phyloP scores from a whole-genome alignment of 768 basidiomycete genomes.

The Boletellus ananas region DNA sequence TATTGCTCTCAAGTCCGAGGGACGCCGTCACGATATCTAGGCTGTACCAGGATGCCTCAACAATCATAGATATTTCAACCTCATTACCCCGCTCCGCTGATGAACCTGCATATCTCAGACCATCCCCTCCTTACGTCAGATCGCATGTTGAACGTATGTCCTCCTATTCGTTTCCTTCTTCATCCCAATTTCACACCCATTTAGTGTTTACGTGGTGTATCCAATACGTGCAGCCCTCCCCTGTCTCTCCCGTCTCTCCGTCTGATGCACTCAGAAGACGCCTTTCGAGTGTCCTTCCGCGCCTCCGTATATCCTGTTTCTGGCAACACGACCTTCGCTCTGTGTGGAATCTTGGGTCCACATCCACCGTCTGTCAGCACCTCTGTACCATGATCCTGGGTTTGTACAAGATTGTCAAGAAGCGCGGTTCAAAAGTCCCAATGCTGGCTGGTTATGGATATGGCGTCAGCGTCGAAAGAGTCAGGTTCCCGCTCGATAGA shows the following conservation, averaged over 20 bases:
- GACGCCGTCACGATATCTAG: slow-evolving; percentile 94
- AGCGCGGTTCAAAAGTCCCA: slow-evolving; percentile 72
- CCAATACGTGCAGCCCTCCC: slow-evolving; percentile 52
- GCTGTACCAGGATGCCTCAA: slow-evolving; percentile 73
- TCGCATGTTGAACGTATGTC: slow-evolving; percentile 73
- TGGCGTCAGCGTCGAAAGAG: slow-evolving; percentile 74
- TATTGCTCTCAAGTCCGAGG: slow-evolving; percentile 52
- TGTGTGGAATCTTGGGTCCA: slow-evolving; percentile 74
- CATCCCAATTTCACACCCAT: slow-evolving; percentile 4
- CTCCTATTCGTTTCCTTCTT: slow-evolving; percentile 4
- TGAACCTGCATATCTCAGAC: slow-evolving; percentile 87
- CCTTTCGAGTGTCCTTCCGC: slow-evolving; percentile 29
- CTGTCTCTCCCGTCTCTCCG: slow-evolving; percentile 31
- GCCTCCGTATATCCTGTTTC: slow-evolving; percentile 82
- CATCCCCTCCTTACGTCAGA: slow-evolving; percentile 88
- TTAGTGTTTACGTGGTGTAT: slow-evolving; percentile 93
- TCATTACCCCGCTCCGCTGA: slow-evolving; percentile 90
- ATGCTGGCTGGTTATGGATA: slow-evolving; percentile 74
- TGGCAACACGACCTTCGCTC: slow-evolving; percentile 94
- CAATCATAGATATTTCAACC: slow-evolving; percentile 86
- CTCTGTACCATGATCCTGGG: slow-evolving; percentile 83
- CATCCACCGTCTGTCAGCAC: slow-evolving; percentile 67
- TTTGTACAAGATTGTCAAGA: slow-evolving; percentile 74
- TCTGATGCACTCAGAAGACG: slow-evolving; percentile 35
- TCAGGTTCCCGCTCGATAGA: slow-evolving; percentile 77